Base-by-base conservation (phyloP, 2,329 filamentous ascomycete genomes). In the Cytospora piceicola region DNA sequence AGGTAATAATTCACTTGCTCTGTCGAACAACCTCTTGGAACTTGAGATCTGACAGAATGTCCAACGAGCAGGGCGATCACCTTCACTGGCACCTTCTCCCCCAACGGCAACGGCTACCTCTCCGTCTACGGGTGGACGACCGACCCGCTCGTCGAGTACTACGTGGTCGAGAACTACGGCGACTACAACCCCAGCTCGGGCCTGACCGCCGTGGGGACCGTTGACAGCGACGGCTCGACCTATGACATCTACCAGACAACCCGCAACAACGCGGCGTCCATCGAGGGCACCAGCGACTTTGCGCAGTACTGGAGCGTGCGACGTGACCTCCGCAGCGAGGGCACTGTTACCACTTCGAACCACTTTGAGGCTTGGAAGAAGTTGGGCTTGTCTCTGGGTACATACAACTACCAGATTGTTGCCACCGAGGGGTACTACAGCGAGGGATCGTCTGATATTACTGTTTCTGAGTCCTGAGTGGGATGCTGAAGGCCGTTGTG, bases 301-400 rank as follows among this genome's bases (percentile, higher is more conserved):
- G 72, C 80, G 70, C 82, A 84, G 75, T 84, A 78, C 75, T 83
- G 81, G 81, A 81, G 79, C 15, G 79, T 87, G 8, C 78, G 84
- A 66, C 72, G 74, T 58, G 71, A 68, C 64, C 82, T 85, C 78
- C 77, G 82, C 51, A 75, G 76, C 27, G 77, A 80, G 34, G 84
- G 84, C 6, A 80, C 78, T n/a, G 80, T 87, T 67, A 83, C 78
- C 32, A 79, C 78, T 51, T 74, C 72, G 60, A 82, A 79, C 70
- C 84, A 86, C 74, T 85, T 86, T 70, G 76, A 81, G 70, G 82
- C 82, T n/a, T 86, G 84, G 84, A 70, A 72, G 4, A 72, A 74
- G 66, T 66, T 73, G 27, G 83, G 83, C 15, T 72, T 83, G 72
- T 76, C 74, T 51, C 71, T 85, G 14, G 83, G 83, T 5, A 75